Conservation (phyloP, 352 stramenopile genomes). For the Phytophthora parvispora region DNA sequence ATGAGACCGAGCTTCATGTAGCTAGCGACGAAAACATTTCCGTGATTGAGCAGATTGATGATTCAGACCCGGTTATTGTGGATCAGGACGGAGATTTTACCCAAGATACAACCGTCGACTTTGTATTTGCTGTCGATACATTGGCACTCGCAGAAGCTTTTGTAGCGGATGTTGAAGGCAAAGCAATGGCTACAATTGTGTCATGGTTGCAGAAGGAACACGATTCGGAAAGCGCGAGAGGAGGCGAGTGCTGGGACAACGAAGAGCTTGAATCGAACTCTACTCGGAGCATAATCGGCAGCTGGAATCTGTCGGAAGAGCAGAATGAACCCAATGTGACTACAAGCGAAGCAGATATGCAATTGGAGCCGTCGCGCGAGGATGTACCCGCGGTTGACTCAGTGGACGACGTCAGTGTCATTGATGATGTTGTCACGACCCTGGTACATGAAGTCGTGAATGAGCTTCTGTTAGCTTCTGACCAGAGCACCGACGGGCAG, state of each 20-base stretch:
- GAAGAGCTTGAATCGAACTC: conserved; percentile 16
- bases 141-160: conserved; percentile 15
- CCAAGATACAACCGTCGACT: background rate
- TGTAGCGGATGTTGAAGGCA: conserved; percentile 9
- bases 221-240: background rate
- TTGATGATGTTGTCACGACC: background rate
- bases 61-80: background rate
- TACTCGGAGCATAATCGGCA: conserved; percentile 13
- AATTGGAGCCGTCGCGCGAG: background rate
- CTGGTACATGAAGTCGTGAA: background rate
- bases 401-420: background rate
- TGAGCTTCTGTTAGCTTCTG: background rate
- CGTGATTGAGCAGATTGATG: background rate
- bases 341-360: background rate
- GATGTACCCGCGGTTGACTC: background rate
- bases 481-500: background rate
- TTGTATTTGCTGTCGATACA: background rate
- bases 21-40: background rate
- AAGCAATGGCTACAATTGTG: conserved; percentile 17
- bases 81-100: background rate
- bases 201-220: conserved; percentile 2
- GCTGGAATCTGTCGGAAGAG: conserved; percentile 10
- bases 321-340: conserved; percentile 4
- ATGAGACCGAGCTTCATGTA: background rate
- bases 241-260: conserved; percentile 1